phyloP scores from a whole-genome alignment of 108 stramenopile genomes.

The Hondaea fermentalgiana region DNA sequence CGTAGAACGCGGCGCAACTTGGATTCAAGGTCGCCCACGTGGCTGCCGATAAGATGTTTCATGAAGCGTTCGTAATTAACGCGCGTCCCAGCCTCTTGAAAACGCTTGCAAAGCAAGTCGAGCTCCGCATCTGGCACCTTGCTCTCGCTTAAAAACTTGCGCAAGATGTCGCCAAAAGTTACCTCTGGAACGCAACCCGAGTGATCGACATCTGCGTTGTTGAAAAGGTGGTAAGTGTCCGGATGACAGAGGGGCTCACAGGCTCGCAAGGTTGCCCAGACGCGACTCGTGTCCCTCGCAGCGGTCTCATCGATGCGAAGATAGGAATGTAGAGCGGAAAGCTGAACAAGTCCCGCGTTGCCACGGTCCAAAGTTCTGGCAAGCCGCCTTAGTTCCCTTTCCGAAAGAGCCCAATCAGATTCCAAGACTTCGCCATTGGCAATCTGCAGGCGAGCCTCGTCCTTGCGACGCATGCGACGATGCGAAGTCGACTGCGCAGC shows the following conservation, averaged over 20 bases:
- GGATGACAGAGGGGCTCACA: not conserved
- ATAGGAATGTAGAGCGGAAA: not conserved
- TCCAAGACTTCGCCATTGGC: not conserved
- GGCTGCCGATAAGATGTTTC: not conserved
- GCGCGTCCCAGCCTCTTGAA: not conserved
- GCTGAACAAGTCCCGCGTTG: not conserved
- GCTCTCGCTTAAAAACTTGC: not conserved
- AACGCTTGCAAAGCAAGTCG: not conserved
- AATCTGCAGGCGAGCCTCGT: not conserved
- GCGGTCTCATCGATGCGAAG: not conserved
- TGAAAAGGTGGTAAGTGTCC: not conserved
- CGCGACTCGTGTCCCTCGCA: not conserved
- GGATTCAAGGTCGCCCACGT: conserved; percentile 13
- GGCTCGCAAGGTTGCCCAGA: not conserved
- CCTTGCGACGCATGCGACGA: not conserved
- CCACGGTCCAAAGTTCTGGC: not conserved
- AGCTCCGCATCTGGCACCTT: not conserved
- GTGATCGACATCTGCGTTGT: not conserved
- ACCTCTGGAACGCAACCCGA: not conserved
- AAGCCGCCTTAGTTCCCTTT: not conserved
- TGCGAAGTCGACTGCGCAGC: not conserved
- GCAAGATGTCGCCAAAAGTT: not conserved
- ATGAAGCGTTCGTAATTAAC: conserved; percentile 21
- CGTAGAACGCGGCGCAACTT: conserved; percentile 23
- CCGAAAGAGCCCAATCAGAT: not conserved